Evolutionary conservation across 2,329 filamentous ascomycete genomes (phyloP).

Genomic region (Arthroderma sp.): DNA sequence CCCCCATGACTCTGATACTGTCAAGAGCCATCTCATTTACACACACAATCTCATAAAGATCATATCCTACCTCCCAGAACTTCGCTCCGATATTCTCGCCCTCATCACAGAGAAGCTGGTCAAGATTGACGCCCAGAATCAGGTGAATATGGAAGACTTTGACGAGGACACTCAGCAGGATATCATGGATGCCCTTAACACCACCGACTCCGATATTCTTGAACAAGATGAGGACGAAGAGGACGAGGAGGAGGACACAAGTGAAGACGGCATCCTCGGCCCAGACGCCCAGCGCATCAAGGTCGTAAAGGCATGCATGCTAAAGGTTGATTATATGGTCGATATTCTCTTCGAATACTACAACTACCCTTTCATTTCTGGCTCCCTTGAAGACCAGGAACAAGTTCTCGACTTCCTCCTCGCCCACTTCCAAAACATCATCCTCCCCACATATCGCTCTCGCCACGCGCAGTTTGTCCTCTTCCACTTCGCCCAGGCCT

Average conservation of each 20-base stretch:
- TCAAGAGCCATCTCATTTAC: constrained; percentile 73
- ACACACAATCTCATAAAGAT: constrained; percentile 72
- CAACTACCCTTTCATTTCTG: constrained; percentile 56
- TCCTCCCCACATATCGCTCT: constrained; percentile 81
- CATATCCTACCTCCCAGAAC: constrained; percentile 62
- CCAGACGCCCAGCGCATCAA: constrained; percentile 41
- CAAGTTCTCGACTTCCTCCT: constrained; percentile 68
- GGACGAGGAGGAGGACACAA: constrained; percentile 35
- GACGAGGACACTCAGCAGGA: constrained; percentile 76
- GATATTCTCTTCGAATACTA: constrained; percentile 81
- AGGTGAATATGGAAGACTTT: constrained; percentile 81
- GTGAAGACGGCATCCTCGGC: constrained; percentile 50
- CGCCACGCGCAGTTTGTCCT: constrained; percentile 90
- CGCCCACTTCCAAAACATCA: constrained; percentile 72
- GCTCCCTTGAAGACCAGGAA: constrained; percentile 56
- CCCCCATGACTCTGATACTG: constrained; percentile 63
- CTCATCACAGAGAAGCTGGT: constrained; percentile 77
- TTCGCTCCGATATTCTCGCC: constrained; percentile 69
- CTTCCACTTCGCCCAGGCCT: constrained; percentile 85
- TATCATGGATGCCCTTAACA: constrained; percentile 38
- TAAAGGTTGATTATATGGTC: constrained; percentile 83
- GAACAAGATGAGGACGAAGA: constrained; percentile 54
- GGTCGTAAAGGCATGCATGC: constrained; percentile 68
- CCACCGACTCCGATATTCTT: constrained; percentile 21
- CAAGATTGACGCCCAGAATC: constrained; percentile 90